Conservation (phyloP, 805 yeast species). For the Scheffersomyces ergatensis region DNA sequence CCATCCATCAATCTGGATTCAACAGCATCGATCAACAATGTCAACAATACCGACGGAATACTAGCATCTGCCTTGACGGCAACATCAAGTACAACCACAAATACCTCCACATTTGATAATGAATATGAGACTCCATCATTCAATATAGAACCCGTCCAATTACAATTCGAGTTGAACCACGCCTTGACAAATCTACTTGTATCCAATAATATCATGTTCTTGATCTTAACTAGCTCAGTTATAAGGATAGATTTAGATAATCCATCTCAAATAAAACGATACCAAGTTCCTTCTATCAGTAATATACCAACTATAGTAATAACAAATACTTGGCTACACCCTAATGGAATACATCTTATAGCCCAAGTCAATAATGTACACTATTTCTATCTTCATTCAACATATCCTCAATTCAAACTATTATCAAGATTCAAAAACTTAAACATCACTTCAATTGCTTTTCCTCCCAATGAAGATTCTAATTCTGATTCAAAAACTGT, state of each 20-base stretch:
- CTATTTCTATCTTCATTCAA: conserved; percentile 30
- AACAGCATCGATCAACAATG: background rate
- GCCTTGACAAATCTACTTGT: conserved; percentile 25
- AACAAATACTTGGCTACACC: conserved; percentile 35
- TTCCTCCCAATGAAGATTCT: conserved; percentile 9
- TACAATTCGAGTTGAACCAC: conserved; percentile 32
- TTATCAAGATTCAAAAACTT: conserved; percentile 31
- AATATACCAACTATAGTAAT: conserved; percentile 11
- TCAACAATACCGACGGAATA: background rate
- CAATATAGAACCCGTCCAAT: conserved; percentile 35
- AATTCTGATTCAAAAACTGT: conserved; percentile 17
- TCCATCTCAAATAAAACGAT: conserved; percentile 29
- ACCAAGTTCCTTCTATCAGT: conserved; percentile 16
- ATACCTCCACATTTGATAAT: background rate
- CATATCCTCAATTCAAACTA: conserved; percentile 29
- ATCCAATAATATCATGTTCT: conserved; percentile 32
- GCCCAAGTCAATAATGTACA: conserved; percentile 20
- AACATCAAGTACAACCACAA: background rate
- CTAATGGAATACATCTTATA: conserved; percentile 33
- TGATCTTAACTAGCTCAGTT: conserved; percentile 18
- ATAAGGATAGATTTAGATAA: conserved; percentile 32
- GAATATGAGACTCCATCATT: conserved; percentile 17
- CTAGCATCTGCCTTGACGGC: background rate
- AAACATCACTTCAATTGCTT: conserved; percentile 22
- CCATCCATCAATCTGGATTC: background rate